Conservation (phyloP, 2,329 filamentous ascomycete genomes). For the Aspergillus fructus region DNA sequence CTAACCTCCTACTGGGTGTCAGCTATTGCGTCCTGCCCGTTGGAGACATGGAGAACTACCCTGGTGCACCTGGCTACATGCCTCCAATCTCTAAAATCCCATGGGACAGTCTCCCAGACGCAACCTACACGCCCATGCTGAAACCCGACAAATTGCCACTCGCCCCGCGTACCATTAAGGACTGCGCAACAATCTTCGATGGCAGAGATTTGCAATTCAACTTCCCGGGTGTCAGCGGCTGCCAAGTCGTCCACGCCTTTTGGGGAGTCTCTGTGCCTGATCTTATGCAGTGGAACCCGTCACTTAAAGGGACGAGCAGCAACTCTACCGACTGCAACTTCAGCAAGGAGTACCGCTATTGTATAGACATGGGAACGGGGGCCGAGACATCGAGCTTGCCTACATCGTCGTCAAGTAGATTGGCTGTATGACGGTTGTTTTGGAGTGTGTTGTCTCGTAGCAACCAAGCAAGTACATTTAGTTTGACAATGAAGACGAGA, state of each 20-base stretch:
- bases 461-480: no score
- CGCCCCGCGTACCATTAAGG: neutral
- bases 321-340: neutral
- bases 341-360: neutral
- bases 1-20: conserved; percentile 2
- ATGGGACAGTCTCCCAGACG: neutral
- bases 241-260: neutral
- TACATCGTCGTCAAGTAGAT: neutral
- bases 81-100: conserved; percentile 1
- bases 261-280: neutral
- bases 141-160: neutral
- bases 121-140: conserved; percentile 2
- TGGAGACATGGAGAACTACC: conserved; percentile 10
- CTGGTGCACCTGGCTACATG: conserved; percentile 4
- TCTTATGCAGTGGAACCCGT: conserved; percentile 1
- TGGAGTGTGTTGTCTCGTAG: no score
- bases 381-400: neutral
- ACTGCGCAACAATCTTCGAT: neutral
- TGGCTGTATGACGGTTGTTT: no score
- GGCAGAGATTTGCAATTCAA: neutral
- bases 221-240: neutral
- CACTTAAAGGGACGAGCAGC: neutral
- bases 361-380: neutral
- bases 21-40: conserved; percentile 13
- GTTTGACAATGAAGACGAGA: no score